Evolutionary conservation across 2,329 filamentous ascomycete species (phyloP).

Genomic region (Eutypella sp.): DNA sequence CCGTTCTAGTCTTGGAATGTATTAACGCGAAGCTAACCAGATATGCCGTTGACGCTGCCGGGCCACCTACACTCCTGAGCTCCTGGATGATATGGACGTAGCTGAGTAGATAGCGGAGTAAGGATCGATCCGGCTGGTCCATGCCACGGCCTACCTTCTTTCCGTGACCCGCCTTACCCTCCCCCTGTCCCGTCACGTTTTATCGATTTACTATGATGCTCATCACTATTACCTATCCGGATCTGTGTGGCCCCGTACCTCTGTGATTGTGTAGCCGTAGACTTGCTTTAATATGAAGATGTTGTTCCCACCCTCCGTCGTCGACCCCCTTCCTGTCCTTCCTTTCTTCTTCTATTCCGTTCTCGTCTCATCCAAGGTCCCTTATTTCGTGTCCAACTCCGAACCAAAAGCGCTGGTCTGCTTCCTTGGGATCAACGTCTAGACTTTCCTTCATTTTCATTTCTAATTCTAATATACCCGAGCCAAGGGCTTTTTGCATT

Average conservation of each 20-base stretch:
- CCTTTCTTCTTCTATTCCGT: slow-evolving; percentile 28
- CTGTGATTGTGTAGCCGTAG: no score
- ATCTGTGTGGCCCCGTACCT: no score
- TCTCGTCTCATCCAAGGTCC: background rate
- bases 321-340: slow-evolving; percentile 21
- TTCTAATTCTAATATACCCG: slow-evolving; percentile 29
- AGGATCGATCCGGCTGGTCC: slow-evolving; percentile 15
- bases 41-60: no score
- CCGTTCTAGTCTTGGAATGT: no score
- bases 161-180: slow-evolving; percentile 24
- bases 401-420: slow-evolving; percentile 46
- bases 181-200: slow-evolving; percentile 8
- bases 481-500: slow-evolving; percentile 21
- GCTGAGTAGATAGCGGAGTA: slow-evolving; percentile 11
- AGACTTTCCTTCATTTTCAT: slow-evolving; percentile 26
- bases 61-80: no score
- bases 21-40: no score
- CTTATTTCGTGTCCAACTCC: slow-evolving; percentile 24
- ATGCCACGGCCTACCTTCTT: slow-evolving; percentile 23
- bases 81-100: slow-evolving; percentile 10
- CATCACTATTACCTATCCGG: no score
- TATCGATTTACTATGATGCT: no score
- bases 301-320: slow-evolving; percentile 20
- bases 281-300: slow-evolving; percentile 23
- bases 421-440: slow-evolving; percentile 36